phyloP scores from a whole-genome alignment of 148 eudicot genomes.

The Spergularia bocconei region DNA sequence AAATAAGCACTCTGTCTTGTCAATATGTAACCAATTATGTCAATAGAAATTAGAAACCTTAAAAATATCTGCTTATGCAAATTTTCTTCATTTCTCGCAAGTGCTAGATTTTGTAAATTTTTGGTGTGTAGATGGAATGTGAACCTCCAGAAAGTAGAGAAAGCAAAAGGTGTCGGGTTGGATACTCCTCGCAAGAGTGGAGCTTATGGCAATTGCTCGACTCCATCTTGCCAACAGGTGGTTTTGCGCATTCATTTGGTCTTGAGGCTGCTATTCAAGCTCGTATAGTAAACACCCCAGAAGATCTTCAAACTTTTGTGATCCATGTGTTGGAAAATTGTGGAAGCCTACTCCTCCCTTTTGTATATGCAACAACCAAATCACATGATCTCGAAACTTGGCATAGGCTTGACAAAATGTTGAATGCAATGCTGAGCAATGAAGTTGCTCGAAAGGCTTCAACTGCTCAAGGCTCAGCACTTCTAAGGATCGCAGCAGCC shows the following conservation, averaged over 20 bases:
- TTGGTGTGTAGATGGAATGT: constrained; percentile 19
- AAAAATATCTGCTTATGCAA: background rate
- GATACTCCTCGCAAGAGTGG: constrained; percentile 40
- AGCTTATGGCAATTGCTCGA: constrained; percentile 90
- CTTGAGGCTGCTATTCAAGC: constrained; percentile 88
- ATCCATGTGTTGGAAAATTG: constrained; percentile 67
- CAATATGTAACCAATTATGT: too few relatives aligned
- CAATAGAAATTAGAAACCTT: background rate
- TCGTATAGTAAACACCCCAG: constrained; percentile 40
- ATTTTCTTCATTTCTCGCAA: background rate
- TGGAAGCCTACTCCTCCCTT: constrained; percentile 79
- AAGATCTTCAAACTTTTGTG: constrained; percentile 55
- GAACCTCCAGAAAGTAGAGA: constrained; percentile 8
- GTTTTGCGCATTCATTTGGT: constrained; percentile 92
- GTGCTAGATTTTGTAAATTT: background rate
- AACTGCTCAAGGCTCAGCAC: constrained; percentile 80
- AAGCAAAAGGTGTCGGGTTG: background rate
- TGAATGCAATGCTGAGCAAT: constrained; percentile 75
- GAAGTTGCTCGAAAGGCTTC: constrained; percentile 85
- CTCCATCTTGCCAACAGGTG: constrained; percentile 91
- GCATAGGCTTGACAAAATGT: constrained; percentile 52
- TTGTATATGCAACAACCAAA: constrained; percentile 44
- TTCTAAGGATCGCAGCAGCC: constrained; percentile 64
- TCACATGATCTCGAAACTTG: constrained; percentile 52
- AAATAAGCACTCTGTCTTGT: too few relatives aligned